Conservation (phyloP, 225 moss, liverwort and hornwort species). For the Thuidium tamariscinum region DNA sequence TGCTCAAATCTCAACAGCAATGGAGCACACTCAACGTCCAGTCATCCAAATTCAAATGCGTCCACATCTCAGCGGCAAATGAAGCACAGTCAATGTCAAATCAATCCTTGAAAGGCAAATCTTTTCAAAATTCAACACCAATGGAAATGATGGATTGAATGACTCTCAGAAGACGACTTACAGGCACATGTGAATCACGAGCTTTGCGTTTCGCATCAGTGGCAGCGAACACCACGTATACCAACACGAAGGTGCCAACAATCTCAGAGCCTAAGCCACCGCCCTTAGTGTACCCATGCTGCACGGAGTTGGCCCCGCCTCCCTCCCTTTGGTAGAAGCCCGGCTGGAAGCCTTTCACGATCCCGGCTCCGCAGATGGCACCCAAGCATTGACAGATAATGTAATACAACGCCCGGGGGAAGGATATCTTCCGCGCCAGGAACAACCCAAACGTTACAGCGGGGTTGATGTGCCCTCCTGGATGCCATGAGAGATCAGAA, state of each 20-base stretch:
- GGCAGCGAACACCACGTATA: constrained; percentile 41
- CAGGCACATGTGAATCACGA: constrained; percentile 38
- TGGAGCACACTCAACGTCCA: neutral
- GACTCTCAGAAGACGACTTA: neutral
- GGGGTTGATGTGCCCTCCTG: constrained; percentile 26
- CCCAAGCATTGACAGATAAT: constrained; percentile 36
- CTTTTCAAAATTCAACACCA: neutral
- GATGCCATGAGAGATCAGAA: neutral
- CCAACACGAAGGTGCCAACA: constrained; percentile 36
- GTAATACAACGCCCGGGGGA: constrained; percentile 20
- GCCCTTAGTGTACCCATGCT: constrained; percentile 26
- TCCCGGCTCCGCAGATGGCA: constrained; percentile 26
- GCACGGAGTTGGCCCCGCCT: constrained; percentile 12
- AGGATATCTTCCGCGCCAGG: constrained; percentile 28
- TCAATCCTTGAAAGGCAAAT: neutral
- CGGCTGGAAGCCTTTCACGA: constrained; percentile 32
- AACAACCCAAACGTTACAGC: constrained; percentile 9
- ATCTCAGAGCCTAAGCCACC: constrained; percentile 29
- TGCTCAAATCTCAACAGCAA: neutral
- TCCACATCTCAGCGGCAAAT: neutral
- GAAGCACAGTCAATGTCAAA: neutral
- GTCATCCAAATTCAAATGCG: neutral
- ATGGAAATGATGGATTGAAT: neutral
- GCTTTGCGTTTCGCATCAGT: constrained; percentile 37
- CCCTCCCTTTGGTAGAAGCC: neutral